These are phyloP conservation scores for Ogataea salicorniae DNA, from an alignment of 805 yeast genomes.

Conservation along the genomic window DNA sequence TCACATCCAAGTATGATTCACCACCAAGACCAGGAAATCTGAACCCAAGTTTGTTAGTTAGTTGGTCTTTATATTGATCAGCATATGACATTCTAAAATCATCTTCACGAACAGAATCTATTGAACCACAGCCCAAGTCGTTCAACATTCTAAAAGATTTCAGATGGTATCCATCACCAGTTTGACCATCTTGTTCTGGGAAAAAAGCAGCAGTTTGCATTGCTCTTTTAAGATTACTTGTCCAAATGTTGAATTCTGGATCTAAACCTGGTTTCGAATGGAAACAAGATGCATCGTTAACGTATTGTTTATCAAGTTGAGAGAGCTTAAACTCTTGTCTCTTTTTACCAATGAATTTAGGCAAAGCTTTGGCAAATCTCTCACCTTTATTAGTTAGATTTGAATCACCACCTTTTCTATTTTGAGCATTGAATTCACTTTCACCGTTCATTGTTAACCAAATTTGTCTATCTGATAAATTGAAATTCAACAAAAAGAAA, in stretches of 20 bases:
- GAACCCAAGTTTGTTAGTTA: constrained; percentile 28
- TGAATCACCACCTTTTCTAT: constrained; percentile 32
- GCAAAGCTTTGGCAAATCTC: constrained; percentile 30
- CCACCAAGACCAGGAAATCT: constrained; percentile 35
- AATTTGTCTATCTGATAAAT: constrained; percentile 32
- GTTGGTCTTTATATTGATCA: constrained; percentile 25
- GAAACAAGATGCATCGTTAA: constrained; percentile 26
- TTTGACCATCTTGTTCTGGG: constrained; percentile 18
- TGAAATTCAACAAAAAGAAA: constrained; percentile 43
- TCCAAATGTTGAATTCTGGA: constrained; percentile 31
- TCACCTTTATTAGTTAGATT: constrained; percentile 26
- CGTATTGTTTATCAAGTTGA: constrained; percentile 29
- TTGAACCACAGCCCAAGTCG: constrained; percentile 32
- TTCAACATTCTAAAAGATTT: constrained; percentile 32
- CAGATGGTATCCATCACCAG: constrained; percentile 20
- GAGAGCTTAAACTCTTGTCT: constrained; percentile 31
- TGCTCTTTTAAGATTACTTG: constrained; percentile 29
- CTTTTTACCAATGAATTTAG: constrained; percentile 30
- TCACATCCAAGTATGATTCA: constrained; percentile 35
- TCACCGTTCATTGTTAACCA: constrained; percentile 34
- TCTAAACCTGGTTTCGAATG: constrained; percentile 17
- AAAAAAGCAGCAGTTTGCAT: constrained; percentile 30
- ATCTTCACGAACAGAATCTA: constrained; percentile 29
- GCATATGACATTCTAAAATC: constrained; percentile 25
- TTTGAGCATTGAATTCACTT: constrained; percentile 22